These are phyloP conservation scores for Euclidium syriacum DNA, from an alignment of 345 rosid genomes.

Conservation along the genomic window DNA sequence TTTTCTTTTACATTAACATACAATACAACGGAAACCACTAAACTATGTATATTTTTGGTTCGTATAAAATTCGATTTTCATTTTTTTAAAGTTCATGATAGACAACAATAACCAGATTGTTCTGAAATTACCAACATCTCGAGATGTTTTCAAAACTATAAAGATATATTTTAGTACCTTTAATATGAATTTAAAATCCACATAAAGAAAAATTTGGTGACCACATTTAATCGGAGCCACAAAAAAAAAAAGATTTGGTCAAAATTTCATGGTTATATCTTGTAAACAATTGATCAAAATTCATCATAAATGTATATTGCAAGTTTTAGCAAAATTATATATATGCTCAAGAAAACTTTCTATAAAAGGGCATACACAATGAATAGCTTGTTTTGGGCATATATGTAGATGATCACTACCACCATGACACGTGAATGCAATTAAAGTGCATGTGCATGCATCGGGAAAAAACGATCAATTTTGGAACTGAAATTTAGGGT, in stretches of 20 bases:
- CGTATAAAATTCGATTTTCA: no score
- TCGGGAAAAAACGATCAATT: conserved; percentile 24
- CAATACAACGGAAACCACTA: no score
- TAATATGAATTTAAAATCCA: background rate
- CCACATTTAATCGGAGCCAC: background rate
- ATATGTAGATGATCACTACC: background rate
- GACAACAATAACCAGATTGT: background rate
- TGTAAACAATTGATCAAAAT: background rate
- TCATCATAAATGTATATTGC: background rate
- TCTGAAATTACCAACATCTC: background rate
- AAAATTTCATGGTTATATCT: background rate
- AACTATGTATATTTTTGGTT: no score
- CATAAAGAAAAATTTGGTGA: background rate
- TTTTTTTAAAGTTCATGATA: background rate
- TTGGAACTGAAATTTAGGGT: conserved; percentile 35
- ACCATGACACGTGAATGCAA: conserved; percentile 27
- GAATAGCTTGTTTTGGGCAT: background rate
- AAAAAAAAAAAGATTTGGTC: background rate
- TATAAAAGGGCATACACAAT: conserved; percentile 1
- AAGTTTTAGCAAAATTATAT: background rate
- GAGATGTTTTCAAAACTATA: background rate
- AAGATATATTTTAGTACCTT: background rate
- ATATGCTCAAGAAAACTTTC: background rate
- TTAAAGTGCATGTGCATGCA: conserved; percentile 29
- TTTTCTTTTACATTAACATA: no score